A percentile compares a stretch with the other conserved stretches of the same genome.
Conservation (phyloP, 176 grass and related monocot species). For the Themeda triandra region DNA sequence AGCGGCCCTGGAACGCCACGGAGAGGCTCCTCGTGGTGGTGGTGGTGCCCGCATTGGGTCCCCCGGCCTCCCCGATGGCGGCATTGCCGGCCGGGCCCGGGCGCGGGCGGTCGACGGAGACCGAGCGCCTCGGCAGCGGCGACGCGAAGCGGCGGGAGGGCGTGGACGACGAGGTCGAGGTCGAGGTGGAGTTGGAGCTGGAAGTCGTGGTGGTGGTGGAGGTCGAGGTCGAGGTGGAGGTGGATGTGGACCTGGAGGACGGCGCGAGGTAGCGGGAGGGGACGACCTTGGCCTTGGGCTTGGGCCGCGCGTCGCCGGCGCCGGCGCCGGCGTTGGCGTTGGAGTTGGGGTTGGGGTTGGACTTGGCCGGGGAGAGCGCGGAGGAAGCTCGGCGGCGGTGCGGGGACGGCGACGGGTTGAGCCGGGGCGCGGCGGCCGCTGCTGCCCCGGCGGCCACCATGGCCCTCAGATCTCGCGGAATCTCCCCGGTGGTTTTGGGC, state of each 20-base stretch:
- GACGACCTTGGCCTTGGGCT: slow-evolving; percentile 42
- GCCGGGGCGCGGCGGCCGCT: slow-evolving; percentile 40
- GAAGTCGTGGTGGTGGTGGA: too few species aligned
- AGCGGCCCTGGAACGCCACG: slow-evolving; percentile 94
- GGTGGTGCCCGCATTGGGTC: slow-evolving; percentile 34
- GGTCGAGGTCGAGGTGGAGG: slow-evolving; percentile 42
- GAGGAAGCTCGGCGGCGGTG: slow-evolving; percentile 47
- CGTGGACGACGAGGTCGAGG: slow-evolving; percentile 56
- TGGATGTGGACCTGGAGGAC: slow-evolving; percentile 50
- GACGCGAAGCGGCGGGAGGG: slow-evolving; percentile 58
- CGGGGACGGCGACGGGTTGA: slow-evolving; percentile 49
- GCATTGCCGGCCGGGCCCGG: slow-evolving; percentile 21
- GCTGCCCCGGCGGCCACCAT: slow-evolving; percentile 70
- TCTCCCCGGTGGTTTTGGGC: slow-evolving; percentile 13
- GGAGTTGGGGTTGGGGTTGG: slow-evolving; percentile 24
- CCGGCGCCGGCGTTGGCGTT: slow-evolving; percentile 30
- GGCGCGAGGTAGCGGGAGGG: slow-evolving; percentile 50
- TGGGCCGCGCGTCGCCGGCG: slow-evolving; percentile 25
- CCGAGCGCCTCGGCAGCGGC: slow-evolving; percentile 59
- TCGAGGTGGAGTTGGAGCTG: slow-evolving; percentile 32
- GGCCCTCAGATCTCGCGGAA: slow-evolving; percentile 52
- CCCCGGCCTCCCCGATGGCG: slow-evolving; percentile 1
- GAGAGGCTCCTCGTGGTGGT: slow-evolving; percentile 91
- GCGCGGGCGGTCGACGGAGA: slow-evolving; percentile 63
- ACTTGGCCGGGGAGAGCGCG: slow-evolving; percentile 56